Evolutionary conservation across 2,329 filamentous ascomycete genomes (phyloP), one percentile per base, ranked within the genome.

Genomic region (Trichoderma cornu-damae): DNA sequence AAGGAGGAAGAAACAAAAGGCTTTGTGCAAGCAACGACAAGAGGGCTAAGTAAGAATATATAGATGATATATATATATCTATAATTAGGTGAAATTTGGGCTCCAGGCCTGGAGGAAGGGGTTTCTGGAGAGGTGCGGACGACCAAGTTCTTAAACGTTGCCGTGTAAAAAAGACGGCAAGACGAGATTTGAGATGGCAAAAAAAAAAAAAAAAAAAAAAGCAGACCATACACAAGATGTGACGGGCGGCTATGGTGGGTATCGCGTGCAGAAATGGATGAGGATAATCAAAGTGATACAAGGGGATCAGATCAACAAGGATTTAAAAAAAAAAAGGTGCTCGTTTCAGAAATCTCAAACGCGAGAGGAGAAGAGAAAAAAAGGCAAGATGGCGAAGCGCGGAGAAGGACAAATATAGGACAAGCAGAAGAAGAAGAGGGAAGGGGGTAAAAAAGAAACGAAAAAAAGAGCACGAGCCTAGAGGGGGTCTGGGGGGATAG

Each of bases 341-440:
- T 35, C 42, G 52, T 55, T 55, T 55, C 52, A 55, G 52, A 46
- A 34, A 55, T 47, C 42, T 5, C 40, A 55, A 55, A 55, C 52
- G 50, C 47, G 32, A 30, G 32, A 37, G 20, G 26, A 42, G 12
- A 42, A 43, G 18, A 40, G 9, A 9, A 16, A 16, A 24, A 26
- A 18, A 48, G 47, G 28, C 47, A 22, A 22, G n/a, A 28, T 35
- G 43, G 42, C 34, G 52, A 44, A 47, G 52, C 34, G 18, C 48
- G 18, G 26, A 40, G 34, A 22, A 18, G 14, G 9, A 34, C 35
- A 42, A 49, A 30, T 14, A 43, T 20, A 34, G 26, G 34, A 30
- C 46, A 56, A 48, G 46, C 46, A 43, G 4, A 47, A 53, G 46
- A 35, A 20, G n/a, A 18, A 35, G 38, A 37, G 18, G 18, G 54